Evolutionary conservation across 768 basidiomycete species (phyloP).

Genomic region (Bullera alba): DNA sequence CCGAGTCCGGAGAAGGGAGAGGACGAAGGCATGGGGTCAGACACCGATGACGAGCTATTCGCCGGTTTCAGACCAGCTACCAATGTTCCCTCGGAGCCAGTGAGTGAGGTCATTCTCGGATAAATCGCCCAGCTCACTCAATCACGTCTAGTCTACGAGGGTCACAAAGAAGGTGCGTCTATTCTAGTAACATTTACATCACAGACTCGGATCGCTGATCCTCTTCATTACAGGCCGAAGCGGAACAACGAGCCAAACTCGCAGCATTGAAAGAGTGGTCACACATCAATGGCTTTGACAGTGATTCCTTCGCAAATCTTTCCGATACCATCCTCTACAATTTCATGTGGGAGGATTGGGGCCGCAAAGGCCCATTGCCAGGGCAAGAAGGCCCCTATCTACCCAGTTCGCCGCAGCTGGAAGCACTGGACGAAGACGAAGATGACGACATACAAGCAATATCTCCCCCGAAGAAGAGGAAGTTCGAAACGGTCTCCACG

Average conservation of each 20-base stretch:
- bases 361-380: not conserved
- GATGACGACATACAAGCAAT: conserved; percentile 2
- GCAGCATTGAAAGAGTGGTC: conserved; percentile 42
- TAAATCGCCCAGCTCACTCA: too few relatives aligned
- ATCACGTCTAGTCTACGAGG: too few relatives aligned
- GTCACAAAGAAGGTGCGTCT: too few relatives aligned
- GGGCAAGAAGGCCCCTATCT: not conserved
- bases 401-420: not conserved
- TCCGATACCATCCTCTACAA: conserved; percentile 32
- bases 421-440: conserved; percentile 1
- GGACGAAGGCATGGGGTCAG: too few relatives aligned
- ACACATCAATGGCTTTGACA: conserved; percentile 36
- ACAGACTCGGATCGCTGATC: too few relatives aligned
- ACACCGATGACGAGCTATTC: conserved; percentile 20
- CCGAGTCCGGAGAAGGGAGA: conserved; percentile 26
- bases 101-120: too few relatives aligned
- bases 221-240: conserved; percentile 37
- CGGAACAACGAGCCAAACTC: conserved; percentile 41
- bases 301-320: conserved; percentile 16
- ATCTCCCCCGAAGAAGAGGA: conserved; percentile 1
- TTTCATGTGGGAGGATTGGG: conserved; percentile 26
- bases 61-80: conserved; percentile 33
- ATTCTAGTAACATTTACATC: too few relatives aligned
- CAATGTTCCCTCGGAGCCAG: conserved; percentile 39
- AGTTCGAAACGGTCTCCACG: not conserved